phyloP scores from a whole-genome alignment of 2,329 filamentous ascomycete species.

The Leptodontidium sp. region DNA sequence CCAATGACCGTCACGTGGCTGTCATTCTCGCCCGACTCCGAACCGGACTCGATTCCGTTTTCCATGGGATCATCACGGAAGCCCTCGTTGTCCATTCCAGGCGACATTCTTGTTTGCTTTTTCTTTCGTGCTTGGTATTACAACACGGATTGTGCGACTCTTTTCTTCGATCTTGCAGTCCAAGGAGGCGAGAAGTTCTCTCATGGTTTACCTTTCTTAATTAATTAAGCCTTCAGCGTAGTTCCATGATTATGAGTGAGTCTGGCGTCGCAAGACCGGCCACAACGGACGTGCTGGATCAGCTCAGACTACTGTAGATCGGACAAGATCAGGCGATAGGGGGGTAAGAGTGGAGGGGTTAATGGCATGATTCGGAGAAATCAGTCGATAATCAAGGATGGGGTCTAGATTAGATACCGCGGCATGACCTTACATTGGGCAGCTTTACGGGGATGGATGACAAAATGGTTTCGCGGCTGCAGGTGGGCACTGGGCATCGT shows the following conservation, averaged over 20 bases:
- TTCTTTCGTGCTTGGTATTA: conserved; percentile 3
- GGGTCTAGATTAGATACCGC: conserved; percentile 22
- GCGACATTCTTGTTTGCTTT: conserved; percentile 31
- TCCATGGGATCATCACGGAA: conserved; percentile 24
- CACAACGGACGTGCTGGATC: conserved; percentile 6
- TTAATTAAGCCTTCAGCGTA: background rate
- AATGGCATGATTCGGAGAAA: conserved; percentile 27
- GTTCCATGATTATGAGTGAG: conserved; percentile 11
- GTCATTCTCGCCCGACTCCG: conserved; percentile 14
- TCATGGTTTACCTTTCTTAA: background rate
- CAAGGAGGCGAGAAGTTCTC: background rate
- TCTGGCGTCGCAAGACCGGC: background rate
- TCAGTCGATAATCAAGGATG: conserved; percentile 29
- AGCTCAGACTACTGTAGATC: conserved; percentile 16
- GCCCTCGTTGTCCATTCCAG: conserved; percentile 34
- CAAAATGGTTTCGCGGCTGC: background rate
- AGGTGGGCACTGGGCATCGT: background rate
- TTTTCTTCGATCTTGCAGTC: background rate
- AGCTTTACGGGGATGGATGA: conserved; percentile 3
- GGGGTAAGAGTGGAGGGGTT: conserved; percentile 26
- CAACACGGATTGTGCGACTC: background rate
- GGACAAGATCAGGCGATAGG: conserved; percentile 26
- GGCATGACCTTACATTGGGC: conserved; percentile 1
- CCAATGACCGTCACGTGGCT: conserved; percentile 48
- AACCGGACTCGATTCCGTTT: conserved; percentile 13